These are phyloP conservation scores for Schwanniomyces occidentalis DNA, from an alignment of 805 yeast species.

Conservation along the genomic window DNA sequence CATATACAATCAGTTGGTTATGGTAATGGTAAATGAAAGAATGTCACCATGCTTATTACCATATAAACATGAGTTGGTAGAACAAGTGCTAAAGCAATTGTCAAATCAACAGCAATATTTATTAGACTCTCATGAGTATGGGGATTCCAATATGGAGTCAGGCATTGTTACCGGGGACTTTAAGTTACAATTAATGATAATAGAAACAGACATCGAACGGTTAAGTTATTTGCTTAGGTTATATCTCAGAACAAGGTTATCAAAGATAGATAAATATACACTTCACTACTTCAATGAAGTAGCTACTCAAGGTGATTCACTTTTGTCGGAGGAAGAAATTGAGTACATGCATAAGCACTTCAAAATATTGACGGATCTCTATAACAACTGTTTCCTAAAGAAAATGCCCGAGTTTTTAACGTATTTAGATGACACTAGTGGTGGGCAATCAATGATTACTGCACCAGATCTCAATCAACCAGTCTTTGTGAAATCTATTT, in stretches of 20 bases:
- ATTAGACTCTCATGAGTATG: conserved; percentile 73
- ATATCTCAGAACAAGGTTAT: conserved; percentile 74
- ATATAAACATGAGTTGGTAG: conserved; percentile 63
- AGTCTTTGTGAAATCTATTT: conserved; percentile 65
- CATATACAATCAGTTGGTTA: conserved; percentile 48
- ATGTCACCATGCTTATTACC: conserved; percentile 85
- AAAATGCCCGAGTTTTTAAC: conserved; percentile 69
- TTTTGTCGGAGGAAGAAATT: conserved; percentile 59
- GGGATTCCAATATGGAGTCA: conserved; percentile 49
- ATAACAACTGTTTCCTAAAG: conserved; percentile 64
- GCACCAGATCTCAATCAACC: conserved; percentile 75
- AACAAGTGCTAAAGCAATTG: conserved; percentile 56
- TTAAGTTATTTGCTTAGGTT: conserved; percentile 78
- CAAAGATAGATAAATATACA: conserved; percentile 71
- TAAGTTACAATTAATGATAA: conserved; percentile 76
- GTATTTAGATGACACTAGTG: conserved; percentile 70
- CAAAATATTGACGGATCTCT: conserved; percentile 60
- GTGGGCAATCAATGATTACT: conserved; percentile 68
- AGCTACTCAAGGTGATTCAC: conserved; percentile 8
- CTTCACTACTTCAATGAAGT: conserved; percentile 54
- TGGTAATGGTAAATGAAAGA: conserved; percentile 81
- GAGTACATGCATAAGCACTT: conserved; percentile 70
- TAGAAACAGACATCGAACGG: conserved; percentile 90
- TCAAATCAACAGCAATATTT: conserved; percentile 73
- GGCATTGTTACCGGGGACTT: conserved; percentile 47